These are phyloP conservation scores for Scheffersomyces illinoinensis DNA, from an alignment of 1,139 yeast genomes.

Conservation along the genomic window DNA sequence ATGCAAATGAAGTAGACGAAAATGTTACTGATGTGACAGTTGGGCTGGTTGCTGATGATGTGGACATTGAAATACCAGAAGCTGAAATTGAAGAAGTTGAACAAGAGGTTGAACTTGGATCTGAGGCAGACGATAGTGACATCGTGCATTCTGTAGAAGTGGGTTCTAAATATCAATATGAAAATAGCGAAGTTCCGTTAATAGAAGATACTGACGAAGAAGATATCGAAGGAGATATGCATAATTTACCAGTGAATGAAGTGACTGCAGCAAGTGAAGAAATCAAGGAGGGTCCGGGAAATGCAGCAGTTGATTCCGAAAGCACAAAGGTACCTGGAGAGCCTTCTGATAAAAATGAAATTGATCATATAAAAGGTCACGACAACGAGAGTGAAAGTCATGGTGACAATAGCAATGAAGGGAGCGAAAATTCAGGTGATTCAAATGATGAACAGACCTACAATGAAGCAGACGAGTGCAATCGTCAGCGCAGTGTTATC, in stretches of 20 bases:
- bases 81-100: slow-evolving; percentile 1
- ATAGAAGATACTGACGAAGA: slow-evolving; percentile 2
- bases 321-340: neutral
- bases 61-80: neutral
- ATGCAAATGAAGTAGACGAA: neutral
- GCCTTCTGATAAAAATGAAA: neutral
- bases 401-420: neutral
- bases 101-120: slow-evolving; percentile 1
- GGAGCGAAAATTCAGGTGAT: neutral
- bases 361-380: neutral
- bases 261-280: neutral
- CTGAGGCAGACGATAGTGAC: neutral
- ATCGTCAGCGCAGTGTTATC: neutral
- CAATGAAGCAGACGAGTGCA: slow-evolving; percentile 3
- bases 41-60: neutral
- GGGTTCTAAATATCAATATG: slow-evolving; percentile 7
- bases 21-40: neutral
- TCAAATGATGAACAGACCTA: slow-evolving; percentile 8
- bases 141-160: slow-evolving; percentile 3
- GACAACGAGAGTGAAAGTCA: neutral
- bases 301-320: neutral
- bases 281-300: neutral
- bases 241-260: slow-evolving; percentile 1
- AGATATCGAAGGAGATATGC: slow-evolving; percentile 10
- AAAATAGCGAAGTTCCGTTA: neutral